Base-by-base conservation (phyloP, 2,329 filamentous ascomycete genomes). In the Colletotrichum simmondsii region DNA sequence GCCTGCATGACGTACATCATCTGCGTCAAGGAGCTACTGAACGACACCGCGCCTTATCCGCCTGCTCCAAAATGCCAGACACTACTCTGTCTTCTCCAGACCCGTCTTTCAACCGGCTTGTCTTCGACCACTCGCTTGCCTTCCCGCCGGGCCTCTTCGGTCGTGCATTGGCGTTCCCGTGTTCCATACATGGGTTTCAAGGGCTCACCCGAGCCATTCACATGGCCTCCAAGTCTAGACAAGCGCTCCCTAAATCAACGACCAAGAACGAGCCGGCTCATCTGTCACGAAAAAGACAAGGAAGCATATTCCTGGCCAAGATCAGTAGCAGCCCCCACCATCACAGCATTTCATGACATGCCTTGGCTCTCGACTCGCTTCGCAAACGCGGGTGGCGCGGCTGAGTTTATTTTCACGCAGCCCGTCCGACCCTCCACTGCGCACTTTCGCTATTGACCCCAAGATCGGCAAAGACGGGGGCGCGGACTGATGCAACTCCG, bases 1-100 rank as follows among this genome's bases (percentile, higher is more conserved):
- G 66, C 57, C 52, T 73, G 65, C 73, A 73, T 73, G 66, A 71
- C 65, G 73, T 72, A 66, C 62, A 73, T 74, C 62, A 74, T 73
- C 71, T 73, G 71, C 73, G 61, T 73, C 73, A 67, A 66, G 35
- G 57, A 70, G 46, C 59, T 32, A 52, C 37, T 35, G 35, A 65
- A 30, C 54, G 28, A 57, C 19, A 49, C 26, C 30, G 70, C 65
- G 70, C 60, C 70, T 49, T 60, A 60, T 60, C 66, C 66, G 70
- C 60, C 70, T 72, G 53, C 69, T 58, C 30, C 56, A 64, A 56
- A 49, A 35, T 24, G 16, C 24, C 24, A 16, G 32, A 49, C 56
- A n/a, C 30, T 16, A 35, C 65, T 63, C 49, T 30, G 35, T 28
- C 62, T 46, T 46, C 24, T 71, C 26, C 19, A 30, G 14, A 32